Evolutionary conservation across 495 filamentous ascomycete species (phyloP), one percentile per base, ranked within the genome.

Genomic region (Aspergillus nanangensis): DNA sequence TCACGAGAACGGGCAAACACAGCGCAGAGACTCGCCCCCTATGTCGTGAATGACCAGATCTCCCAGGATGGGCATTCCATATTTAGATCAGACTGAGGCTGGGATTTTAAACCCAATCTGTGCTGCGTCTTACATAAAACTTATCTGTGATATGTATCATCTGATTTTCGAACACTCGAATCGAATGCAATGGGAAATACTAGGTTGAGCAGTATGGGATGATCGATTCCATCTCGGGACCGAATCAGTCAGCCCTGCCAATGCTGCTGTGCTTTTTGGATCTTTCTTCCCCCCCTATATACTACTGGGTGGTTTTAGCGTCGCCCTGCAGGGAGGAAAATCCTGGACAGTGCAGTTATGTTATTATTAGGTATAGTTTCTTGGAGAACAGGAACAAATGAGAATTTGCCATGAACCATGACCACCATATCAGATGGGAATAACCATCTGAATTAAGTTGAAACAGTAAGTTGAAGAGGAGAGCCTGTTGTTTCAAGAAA

Each of bases 401-500:
- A 11, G 25, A 29, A 11, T 7, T 29, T 5, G 11, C 11, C 25
- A 29, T 29, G 25, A 11, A 29, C 7, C 7, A 29, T 29, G 7
- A 29, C 5, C 11, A 11, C 25, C n/a, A n/a, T n/a, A n/a, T n/a
- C n/a, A n/a, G n/a, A n/a, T n/a, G n/a, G n/a, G n/a, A n/a, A n/a
- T n/a, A n/a, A n/a, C n/a, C n/a, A n/a, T n/a, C n/a, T n/a, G n/a
- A n/a, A 29, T 29, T 11, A 19, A 21, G 27, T 14, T 44, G 23
- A 25, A 42, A 48, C 20, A 38, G 29, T 15, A 31, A 5, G 21
- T 20, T 38, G 15, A 31, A 37, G 14, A 45, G 34, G 19, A 39
- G 21, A 18, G 15, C 20, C 46, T 34, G 38, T 49, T 51, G 55
- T 52, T 55, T 53, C 40, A 50, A 41, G 38, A 20, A 8, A 17